phyloP scores from a whole-genome alignment of 805 yeast species.

The Candida pseudofarinosa region DNA sequence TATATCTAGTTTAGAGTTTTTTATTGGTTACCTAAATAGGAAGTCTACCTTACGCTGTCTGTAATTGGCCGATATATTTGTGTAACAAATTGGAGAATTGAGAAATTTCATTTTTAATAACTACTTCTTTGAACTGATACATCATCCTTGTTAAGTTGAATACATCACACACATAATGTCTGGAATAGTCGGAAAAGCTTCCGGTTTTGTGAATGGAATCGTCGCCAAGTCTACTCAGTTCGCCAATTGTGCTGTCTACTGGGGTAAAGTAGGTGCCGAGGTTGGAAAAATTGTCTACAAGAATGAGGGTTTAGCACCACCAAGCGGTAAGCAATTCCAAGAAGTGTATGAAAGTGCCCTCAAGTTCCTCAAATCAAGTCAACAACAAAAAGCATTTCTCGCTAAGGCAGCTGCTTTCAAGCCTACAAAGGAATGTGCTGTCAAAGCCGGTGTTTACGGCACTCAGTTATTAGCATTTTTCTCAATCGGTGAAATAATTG shows the following conservation, averaged over 20 bases:
- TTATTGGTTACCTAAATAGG: constrained; percentile 16
- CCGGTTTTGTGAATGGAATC: constrained; percentile 31
- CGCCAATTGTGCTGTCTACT: constrained; percentile 65
- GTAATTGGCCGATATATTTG: constrained; percentile 12
- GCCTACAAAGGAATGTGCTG: constrained; percentile 51
- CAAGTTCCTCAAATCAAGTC: constrained; percentile 32
- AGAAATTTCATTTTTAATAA: background rate
- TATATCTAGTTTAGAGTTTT: background rate
- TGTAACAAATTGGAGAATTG: background rate
- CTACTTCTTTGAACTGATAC: background rate
- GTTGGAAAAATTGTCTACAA: constrained; percentile 75
- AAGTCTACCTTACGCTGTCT: constrained; percentile 13
- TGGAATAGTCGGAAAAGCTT: constrained; percentile 40
- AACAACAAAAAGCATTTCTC: constrained; percentile 58
- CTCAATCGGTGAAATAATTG: constrained; percentile 92
- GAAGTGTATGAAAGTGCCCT: constrained; percentile 54
- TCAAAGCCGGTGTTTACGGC: constrained; percentile 69
- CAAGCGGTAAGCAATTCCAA: constrained; percentile 71
- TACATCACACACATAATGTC: constrained; percentile 28
- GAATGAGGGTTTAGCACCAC: constrained; percentile 93
- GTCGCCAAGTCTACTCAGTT: constrained; percentile 36
- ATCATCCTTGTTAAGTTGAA: background rate
- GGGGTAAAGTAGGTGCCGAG: constrained; percentile 67
- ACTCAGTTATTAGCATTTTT: constrained; percentile 87
- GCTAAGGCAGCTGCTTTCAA: constrained; percentile 42